These are phyloP conservation scores for Plasmodium knowlesi DNA, from an alignment of 169 alveolate genomes.

Conservation along the genomic window DNA sequence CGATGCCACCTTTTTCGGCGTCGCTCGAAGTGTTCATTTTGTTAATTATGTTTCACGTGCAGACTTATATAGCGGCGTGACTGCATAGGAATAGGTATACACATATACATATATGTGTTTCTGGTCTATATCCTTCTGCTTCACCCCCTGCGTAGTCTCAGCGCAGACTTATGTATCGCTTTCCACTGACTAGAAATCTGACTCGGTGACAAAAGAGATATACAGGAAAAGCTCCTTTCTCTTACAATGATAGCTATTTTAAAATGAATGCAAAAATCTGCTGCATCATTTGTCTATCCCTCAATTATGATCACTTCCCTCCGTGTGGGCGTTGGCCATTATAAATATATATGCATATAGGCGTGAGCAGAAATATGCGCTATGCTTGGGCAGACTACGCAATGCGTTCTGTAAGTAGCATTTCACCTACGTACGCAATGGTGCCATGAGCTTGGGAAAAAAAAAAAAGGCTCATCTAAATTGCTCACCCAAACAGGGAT, in stretches of 20 bases:
- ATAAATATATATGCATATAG: not conserved
- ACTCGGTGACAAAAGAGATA: not conserved
- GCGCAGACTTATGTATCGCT: not conserved
- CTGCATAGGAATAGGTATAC: not conserved
- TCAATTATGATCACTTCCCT: not conserved
- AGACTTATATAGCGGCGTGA: not conserved
- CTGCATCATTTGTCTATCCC: not conserved
- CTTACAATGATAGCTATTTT: not conserved
- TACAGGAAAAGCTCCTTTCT: not conserved
- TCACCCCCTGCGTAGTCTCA: not conserved
- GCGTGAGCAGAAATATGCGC: not conserved
- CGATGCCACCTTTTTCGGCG: not conserved
- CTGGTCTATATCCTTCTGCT: not conserved
- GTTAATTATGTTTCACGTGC: not conserved
- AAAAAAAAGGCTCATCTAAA: not conserved
- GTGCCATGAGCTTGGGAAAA: not conserved
- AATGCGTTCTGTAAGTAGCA: not conserved
- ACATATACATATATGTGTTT: constrained; percentile 6
- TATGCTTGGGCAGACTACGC: not conserved
- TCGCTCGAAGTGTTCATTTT: constrained; percentile 15
- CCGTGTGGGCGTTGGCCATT: not conserved
- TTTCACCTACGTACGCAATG: not conserved
- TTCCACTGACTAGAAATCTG: not conserved
- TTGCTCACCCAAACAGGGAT: not conserved
- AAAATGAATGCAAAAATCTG: not conserved